Conservation (phyloP, 176 grass and related monocot species). For the Rhipidocladum racemiflorum region DNA sequence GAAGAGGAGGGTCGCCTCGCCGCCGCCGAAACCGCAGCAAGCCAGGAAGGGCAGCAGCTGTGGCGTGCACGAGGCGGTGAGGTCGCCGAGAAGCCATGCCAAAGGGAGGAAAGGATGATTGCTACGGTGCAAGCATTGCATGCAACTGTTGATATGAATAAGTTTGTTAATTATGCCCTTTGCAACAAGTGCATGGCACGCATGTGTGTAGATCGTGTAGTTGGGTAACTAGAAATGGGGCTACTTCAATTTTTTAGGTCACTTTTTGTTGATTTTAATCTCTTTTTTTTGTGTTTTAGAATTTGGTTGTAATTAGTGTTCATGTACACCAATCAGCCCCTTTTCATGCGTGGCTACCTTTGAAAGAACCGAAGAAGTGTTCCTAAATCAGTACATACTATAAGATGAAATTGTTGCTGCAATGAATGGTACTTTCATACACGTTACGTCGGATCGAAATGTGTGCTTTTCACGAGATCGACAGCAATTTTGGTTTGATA, state of each 20-base stretch:
- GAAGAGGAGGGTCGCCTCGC: neutral
- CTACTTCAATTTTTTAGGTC: neutral
- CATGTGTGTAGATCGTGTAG: neutral
- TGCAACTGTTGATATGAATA: neutral
- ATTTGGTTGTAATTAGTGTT: neutral
- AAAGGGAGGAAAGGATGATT: constrained; percentile 19
- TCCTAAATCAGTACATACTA: too few species aligned
- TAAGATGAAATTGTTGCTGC: too few species aligned
- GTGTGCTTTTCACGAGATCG: neutral
- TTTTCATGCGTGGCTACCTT: neutral
- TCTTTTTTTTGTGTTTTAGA: neutral
- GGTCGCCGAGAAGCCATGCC: constrained; percentile 13
- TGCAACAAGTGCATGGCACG: neutral
- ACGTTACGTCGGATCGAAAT: too few species aligned
- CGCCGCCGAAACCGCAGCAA: neutral
- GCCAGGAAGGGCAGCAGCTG: constrained; percentile 4
- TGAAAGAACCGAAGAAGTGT: too few species aligned
- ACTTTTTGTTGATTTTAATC: neutral
- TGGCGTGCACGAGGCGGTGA: neutral
- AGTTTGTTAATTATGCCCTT: neutral
- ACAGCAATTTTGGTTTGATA: neutral
- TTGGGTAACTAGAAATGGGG: neutral
- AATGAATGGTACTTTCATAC: neutral
- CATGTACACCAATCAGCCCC: neutral
- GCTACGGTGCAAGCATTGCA: neutral